Evolutionary conservation across 495 filamentous ascomycete species (phyloP).

Genomic region (Aspergillus nidulans): DNA sequence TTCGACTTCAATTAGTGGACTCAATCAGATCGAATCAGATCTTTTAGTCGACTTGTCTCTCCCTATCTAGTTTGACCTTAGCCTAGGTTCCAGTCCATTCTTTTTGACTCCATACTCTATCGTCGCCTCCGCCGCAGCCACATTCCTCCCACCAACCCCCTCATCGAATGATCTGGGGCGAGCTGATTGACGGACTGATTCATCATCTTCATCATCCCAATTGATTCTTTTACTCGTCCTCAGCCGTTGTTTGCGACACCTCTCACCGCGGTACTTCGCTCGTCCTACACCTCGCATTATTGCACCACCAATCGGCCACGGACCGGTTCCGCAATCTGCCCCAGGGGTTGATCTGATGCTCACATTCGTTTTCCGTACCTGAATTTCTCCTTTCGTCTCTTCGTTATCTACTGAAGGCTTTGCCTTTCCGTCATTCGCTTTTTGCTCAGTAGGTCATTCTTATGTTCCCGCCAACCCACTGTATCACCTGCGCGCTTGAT

Average conservation of each 20-base stretch:
- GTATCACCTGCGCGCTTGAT: background rate
- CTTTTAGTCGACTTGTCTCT: background rate
- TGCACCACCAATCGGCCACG: conserved; percentile 10
- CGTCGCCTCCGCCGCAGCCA: conserved; percentile 19
- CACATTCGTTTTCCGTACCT: background rate
- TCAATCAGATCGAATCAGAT: no score
- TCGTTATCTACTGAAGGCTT: background rate
- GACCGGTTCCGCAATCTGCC: background rate
- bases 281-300: conserved; percentile 15
- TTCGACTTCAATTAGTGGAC: no score
- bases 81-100: conserved; percentile 8
- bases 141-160: conserved; percentile 17
- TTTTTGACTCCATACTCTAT: conserved; percentile 10
- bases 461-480: background rate
- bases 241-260: conserved; percentile 4
- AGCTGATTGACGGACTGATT: conserved; percentile 3
- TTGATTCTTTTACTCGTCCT: background rate
- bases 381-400: background rate
- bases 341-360: conserved; percentile 11
- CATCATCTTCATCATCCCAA: conserved; percentile 9
- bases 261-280: conserved; percentile 3
- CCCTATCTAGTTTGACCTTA: background rate
- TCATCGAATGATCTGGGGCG: conserved; percentile 11
- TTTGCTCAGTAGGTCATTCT: conserved; percentile 6
- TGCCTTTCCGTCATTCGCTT: background rate